Conservation (phyloP, 2,329 filamentous ascomycete genomes). For the Hypocrella siamensis region DNA sequence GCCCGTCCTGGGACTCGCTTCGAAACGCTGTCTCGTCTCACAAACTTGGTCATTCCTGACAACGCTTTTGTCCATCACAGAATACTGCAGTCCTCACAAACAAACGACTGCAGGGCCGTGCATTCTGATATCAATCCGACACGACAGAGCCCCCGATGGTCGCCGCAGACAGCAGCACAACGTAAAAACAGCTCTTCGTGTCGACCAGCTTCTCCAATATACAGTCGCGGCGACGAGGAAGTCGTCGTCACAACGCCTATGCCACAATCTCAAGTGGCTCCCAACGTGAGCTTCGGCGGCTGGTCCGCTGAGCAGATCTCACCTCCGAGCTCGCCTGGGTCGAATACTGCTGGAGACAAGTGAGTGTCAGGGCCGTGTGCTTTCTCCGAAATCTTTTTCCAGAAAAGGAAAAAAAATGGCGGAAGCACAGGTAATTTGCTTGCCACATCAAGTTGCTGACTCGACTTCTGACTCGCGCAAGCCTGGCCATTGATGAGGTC, state of each 20-base stretch:
- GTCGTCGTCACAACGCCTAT: constrained; percentile 5
- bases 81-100: constrained; percentile 6
- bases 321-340: constrained; percentile 41
- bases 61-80: too few relatives aligned
- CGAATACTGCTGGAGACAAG: constrained; percentile 18
- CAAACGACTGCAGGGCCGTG: constrained; percentile 5
- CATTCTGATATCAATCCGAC: constrained; percentile 17
- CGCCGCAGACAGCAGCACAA: constrained; percentile 5
- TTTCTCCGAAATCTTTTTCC: too few relatives aligned
- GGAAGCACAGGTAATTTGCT: too few relatives aligned
- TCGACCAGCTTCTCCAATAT: constrained; percentile 43
- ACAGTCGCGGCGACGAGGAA: constrained; percentile 17
- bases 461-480: constrained; percentile 1
- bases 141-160: constrained; percentile 18
- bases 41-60: too few relatives aligned
- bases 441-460: too few relatives aligned
- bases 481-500: constrained; percentile 22
- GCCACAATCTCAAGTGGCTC: constrained; percentile 21
- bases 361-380: constrained; percentile 25
- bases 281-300: constrained; percentile 12
- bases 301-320: constrained; percentile 33
- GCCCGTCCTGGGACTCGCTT: too few relatives aligned
- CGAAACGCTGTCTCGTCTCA: too few relatives aligned
- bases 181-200: constrained; percentile 15
- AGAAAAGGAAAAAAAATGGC: too few relatives aligned